Evolutionary conservation across 306 rosid genomes (phyloP).

Genomic region (Senna siamea): DNA sequence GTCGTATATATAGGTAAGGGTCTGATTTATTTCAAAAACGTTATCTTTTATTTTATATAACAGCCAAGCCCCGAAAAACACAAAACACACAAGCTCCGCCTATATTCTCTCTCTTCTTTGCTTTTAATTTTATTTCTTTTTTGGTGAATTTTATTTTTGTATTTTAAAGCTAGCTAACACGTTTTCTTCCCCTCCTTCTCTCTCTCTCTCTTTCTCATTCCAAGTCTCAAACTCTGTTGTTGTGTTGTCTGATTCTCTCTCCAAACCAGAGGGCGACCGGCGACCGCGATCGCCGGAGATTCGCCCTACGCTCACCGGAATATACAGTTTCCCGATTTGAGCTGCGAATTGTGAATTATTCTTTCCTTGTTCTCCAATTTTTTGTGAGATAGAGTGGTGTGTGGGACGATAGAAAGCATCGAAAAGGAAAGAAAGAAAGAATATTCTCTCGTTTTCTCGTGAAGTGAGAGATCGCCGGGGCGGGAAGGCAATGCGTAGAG

Average conservation of each 20-base stretch:
- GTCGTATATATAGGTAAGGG: background rate
- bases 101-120: constrained; percentile 31
- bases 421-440: background rate
- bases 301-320: constrained; percentile 33
- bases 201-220: background rate
- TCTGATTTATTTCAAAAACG: background rate
- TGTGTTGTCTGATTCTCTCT: constrained; percentile 44
- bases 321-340: constrained; percentile 17
- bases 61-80: constrained; percentile 2
- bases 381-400: background rate
- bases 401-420: constrained; percentile 29
- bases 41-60: background rate
- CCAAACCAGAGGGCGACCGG: constrained; percentile 48
- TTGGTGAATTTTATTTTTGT: background rate
- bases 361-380: background rate
- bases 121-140: background rate
- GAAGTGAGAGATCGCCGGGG: constrained; percentile 30
- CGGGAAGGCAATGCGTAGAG: constrained; percentile 42
- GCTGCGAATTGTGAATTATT: constrained; percentile 17
- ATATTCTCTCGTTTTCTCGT: constrained; percentile 27
- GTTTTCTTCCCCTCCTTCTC: background rate
- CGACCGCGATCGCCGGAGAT: constrained; percentile 55
- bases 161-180: constrained; percentile 45
- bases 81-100: constrained; percentile 42
- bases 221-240: constrained; percentile 31